Percentiles rank a stretch among this genome's conserved stretches.
phyloP scores from a whole-genome alignment of 2,329 filamentous ascomycete genomes.

The Calonectria henricotiae region DNA sequence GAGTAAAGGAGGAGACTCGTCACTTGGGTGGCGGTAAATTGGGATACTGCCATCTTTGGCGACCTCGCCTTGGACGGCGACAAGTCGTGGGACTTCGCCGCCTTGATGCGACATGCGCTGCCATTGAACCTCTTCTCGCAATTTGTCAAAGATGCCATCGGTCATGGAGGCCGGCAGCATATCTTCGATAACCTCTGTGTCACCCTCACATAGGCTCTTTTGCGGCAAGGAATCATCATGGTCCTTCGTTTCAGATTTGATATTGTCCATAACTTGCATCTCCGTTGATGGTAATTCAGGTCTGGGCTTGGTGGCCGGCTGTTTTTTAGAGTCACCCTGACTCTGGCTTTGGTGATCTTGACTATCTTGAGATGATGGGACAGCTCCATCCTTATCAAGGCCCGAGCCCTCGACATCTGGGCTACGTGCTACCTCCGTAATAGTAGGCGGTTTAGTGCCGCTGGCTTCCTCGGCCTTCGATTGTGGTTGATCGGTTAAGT shows the following conservation, averaged over 20 bases:
- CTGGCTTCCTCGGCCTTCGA: slow-evolving; percentile 42
- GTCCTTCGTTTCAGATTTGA: slow-evolving; percentile 24
- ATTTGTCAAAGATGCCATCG: slow-evolving; percentile 76
- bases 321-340: slow-evolving; percentile 9
- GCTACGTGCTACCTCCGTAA: slow-evolving; percentile 13
- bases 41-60: slow-evolving; percentile 81
- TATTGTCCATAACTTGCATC: slow-evolving; percentile 31
- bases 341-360: slow-evolving; percentile 11
- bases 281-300: slow-evolving; percentile 20
- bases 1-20: slow-evolving; percentile 85
- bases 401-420: slow-evolving; percentile 5
- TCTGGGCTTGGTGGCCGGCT: slow-evolving; percentile 15
- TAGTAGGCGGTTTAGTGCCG: slow-evolving; percentile 26
- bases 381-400: slow-evolving; percentile 37
- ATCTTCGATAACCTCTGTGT: slow-evolving; percentile 82
- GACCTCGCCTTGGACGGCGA: slow-evolving; percentile 88
- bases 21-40: slow-evolving; percentile 94
- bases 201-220: slow-evolving; percentile 82
- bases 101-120: slow-evolving; percentile 94
- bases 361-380: slow-evolving; percentile 22
- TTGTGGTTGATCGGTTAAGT: slow-evolving; percentile 37
- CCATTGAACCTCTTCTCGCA: slow-evolving; percentile 87
- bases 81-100: slow-evolving; percentile 90
- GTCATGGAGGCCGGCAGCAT: slow-evolving; percentile 75
- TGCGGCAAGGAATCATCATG: slow-evolving; percentile 51